Evolutionary conservation across 306 rosid genomes (phyloP).

Genomic region (Senna siamea): DNA sequence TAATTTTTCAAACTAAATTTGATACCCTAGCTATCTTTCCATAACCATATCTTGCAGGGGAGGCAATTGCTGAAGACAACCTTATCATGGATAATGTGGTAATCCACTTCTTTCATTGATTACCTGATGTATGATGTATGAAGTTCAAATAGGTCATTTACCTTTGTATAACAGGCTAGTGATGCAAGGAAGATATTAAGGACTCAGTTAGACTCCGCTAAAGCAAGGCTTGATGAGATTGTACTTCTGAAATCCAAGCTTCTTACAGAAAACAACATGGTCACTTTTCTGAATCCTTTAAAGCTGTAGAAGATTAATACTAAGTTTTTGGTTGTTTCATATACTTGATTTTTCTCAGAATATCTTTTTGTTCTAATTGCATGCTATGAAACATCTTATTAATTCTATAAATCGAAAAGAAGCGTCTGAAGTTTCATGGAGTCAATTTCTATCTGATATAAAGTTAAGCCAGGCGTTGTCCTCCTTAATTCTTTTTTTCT

Average conservation of each 20-base stretch:
- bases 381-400: slow-evolving; percentile 9
- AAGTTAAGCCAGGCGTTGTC: too few relatives aligned
- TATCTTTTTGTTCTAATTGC: neutral
- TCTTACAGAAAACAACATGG: slow-evolving; percentile 65
- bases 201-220: slow-evolving; percentile 66
- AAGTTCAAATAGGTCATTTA: slow-evolving; percentile 38
- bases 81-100: slow-evolving; percentile 49
- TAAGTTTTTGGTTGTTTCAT: slow-evolving; percentile 16
- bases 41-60: slow-evolving; percentile 48
- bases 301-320: slow-evolving; percentile 27
- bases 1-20: slow-evolving; percentile 34
- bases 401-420: neutral
- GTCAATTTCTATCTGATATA: too few relatives aligned
- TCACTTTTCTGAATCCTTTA: slow-evolving; percentile 37
- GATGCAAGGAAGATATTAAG: slow-evolving; percentile 53
- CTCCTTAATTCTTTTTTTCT: too few relatives aligned
- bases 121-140: slow-evolving; percentile 15
- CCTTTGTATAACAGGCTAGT: slow-evolving; percentile 57
- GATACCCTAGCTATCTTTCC: slow-evolving; percentile 11
- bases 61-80: slow-evolving; percentile 43
- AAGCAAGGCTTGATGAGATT: slow-evolving; percentile 67
- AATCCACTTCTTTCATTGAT: slow-evolving; percentile 37
- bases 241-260: slow-evolving; percentile 56
- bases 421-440: neutral
- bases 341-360: slow-evolving; percentile 14